Evolutionary conservation across 228 moss, liverwort and hornwort genomes (phyloP).

Genomic region (Sphagnum magellanicum): DNA sequence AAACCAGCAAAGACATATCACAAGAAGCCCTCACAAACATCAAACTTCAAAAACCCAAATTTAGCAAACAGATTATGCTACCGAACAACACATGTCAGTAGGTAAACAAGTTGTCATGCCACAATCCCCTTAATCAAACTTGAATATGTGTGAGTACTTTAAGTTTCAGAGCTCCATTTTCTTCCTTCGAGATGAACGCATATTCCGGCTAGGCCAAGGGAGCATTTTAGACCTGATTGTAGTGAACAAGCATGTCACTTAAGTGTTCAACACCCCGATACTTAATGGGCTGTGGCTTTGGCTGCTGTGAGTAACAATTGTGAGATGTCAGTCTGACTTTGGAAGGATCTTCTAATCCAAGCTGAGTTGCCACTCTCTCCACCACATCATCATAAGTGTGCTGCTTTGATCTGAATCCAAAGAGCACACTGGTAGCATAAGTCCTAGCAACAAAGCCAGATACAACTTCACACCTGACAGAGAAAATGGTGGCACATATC

Average conservation of each 20-base stretch:
- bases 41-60: neutral
- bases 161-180: no score
- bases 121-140: neutral
- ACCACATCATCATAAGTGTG: constrained; percentile 99
- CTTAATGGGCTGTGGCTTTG: constrained; percentile 97
- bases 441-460: constrained; percentile 1
- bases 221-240: constrained; percentile 62
- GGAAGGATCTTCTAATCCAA: constrained; percentile 74
- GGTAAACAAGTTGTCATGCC: neutral
- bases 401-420: constrained; percentile 71
- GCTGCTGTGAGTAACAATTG: constrained; percentile 99
- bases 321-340: constrained; percentile 98
- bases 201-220: neutral
- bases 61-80: neutral
- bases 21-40: neutral
- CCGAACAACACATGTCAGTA: constrained; percentile 1
- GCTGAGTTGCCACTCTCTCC: constrained; percentile 75
- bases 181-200: no score
- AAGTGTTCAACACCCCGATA: constrained; percentile 95
- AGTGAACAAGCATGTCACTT: constrained; percentile 99
- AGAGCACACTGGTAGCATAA: neutral
- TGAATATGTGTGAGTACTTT: neutral
- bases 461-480: neutral
- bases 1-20: neutral
- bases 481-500: neutral